phyloP scores from a whole-genome alignment of 2,329 filamentous ascomycete species.

The Xylariaceae sp. region DNA sequence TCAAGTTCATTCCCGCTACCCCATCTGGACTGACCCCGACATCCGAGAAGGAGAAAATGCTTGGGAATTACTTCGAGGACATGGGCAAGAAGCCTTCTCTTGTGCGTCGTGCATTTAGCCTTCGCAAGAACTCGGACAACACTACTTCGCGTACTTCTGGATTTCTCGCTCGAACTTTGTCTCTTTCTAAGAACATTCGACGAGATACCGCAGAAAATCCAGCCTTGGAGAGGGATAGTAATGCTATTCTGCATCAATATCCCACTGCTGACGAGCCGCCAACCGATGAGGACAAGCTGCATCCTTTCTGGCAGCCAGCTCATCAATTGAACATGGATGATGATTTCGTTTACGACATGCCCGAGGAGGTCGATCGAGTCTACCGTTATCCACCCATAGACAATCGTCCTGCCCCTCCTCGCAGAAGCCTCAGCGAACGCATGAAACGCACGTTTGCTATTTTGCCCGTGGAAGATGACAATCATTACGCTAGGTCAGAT shows the following conservation, averaged over 20 bases:
- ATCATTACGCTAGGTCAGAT: constrained; percentile 29
- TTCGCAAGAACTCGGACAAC: constrained; percentile 44
- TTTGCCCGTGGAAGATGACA: constrained; percentile 44
- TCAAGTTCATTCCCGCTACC: constrained; percentile 61
- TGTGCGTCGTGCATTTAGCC: constrained; percentile 49
- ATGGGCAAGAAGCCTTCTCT: constrained; percentile 46
- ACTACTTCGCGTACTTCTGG: constrained; percentile 35
- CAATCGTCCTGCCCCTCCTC: constrained; percentile 36
- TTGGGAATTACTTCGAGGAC: constrained; percentile 52
- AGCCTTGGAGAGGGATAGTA: constrained; percentile 22
- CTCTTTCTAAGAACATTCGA: constrained; percentile 41
- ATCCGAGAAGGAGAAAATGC: constrained; percentile 45
- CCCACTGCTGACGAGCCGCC: constrained; percentile 42
- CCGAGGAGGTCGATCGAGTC: constrained; percentile 31
- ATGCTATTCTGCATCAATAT: constrained; percentile 29
- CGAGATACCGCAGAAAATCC: constrained; percentile 25
- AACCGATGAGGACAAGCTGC: constrained; percentile 49
- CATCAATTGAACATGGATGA: constrained; percentile 24
- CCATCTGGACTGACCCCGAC: constrained; percentile 56
- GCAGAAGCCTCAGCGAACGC: constrained; percentile 40
- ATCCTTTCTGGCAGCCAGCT: constrained; percentile 59
- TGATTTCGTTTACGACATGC: constrained; percentile 23
- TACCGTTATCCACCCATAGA: constrained; percentile 46
- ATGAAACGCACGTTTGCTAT: constrained; percentile 59
- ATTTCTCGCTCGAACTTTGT: constrained; percentile 48